Conservation (phyloP, 441 rosid genomes). For the Croton laevigatus region DNA sequence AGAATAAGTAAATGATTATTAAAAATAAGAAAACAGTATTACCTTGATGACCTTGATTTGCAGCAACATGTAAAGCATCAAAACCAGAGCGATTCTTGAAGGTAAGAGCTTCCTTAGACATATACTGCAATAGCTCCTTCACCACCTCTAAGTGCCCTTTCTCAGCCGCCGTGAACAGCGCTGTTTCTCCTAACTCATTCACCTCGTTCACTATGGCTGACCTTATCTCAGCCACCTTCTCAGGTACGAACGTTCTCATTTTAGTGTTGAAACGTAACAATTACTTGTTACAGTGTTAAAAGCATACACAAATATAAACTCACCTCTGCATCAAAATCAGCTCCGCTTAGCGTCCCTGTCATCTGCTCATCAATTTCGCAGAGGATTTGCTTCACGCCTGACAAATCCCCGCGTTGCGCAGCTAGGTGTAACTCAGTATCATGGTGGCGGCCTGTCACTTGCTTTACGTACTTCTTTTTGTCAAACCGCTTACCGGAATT, state of each 20-base stretch:
- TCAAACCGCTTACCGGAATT: conserved; percentile 77
- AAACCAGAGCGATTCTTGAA: conserved; percentile 67
- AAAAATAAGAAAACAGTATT: conserved; percentile 5
- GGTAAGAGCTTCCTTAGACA: conserved; percentile 52
- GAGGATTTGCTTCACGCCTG: conserved; percentile 55
- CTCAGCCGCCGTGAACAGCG: conserved; percentile 75
- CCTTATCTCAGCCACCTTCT: conserved; percentile 66
- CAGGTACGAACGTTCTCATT: not conserved
- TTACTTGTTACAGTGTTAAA: too few species aligned
- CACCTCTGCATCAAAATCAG: conserved; percentile 79
- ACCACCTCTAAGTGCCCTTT: conserved; percentile 81
- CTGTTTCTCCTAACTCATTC: conserved; percentile 90
- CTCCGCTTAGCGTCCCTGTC: conserved; percentile 50
- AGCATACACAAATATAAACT: not conserved
- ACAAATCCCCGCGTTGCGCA: conserved; percentile 72
- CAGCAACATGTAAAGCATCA: conserved; percentile 78
- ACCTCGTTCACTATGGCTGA: conserved; percentile 74
- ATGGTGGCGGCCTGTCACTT: conserved; percentile 88
- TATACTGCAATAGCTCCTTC: conserved; percentile 56
- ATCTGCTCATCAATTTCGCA: conserved; percentile 74
- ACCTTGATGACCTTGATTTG: conserved; percentile 83
- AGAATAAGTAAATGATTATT: not conserved
- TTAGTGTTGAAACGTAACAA: not conserved
- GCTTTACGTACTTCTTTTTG: conserved; percentile 83
- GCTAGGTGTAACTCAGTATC: conserved; percentile 95